These are phyloP conservation scores for Diddensiella caesifluorescens DNA, from an alignment of 805 yeast species.

Conservation along the genomic window DNA sequence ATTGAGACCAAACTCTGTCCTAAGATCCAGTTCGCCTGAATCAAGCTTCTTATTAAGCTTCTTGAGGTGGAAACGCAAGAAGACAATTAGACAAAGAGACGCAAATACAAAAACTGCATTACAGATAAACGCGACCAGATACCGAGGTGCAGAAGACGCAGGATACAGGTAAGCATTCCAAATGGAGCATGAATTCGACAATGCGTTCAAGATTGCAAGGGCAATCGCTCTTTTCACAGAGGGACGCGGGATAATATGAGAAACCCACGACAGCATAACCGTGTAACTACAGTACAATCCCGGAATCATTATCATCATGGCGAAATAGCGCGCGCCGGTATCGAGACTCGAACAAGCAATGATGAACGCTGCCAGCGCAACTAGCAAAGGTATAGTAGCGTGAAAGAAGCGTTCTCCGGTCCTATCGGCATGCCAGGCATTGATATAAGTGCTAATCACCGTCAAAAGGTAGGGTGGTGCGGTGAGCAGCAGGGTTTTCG, in stretches of 20 bases:
- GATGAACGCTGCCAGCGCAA: constrained; percentile 33
- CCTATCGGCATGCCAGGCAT: constrained; percentile 53
- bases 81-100: constrained; percentile 15
- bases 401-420: constrained; percentile 53
- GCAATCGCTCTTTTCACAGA: constrained; percentile 53
- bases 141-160: constrained; percentile 22
- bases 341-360: constrained; percentile 35
- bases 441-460: constrained; percentile 44
- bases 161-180: constrained; percentile 26
- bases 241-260: constrained; percentile 51
- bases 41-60: constrained; percentile 22
- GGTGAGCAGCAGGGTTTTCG: constrained; percentile 50
- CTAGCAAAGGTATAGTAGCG: constrained; percentile 36
- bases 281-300: constrained; percentile 51
- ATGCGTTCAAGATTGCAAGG: constrained; percentile 47
- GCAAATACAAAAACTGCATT: constrained; percentile 21
- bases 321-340: constrained; percentile 52
- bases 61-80: constrained; percentile 15
- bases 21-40: constrained; percentile 26
- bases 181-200: constrained; percentile 26
- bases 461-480: constrained; percentile 56
- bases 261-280: constrained; percentile 49
- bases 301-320: constrained; percentile 52
- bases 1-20: constrained; percentile 28
- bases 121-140: constrained; percentile 26